Evolutionary conservation across 2,329 filamentous ascomycete genomes (phyloP).

Genomic region (Diaporthe sp.): DNA sequence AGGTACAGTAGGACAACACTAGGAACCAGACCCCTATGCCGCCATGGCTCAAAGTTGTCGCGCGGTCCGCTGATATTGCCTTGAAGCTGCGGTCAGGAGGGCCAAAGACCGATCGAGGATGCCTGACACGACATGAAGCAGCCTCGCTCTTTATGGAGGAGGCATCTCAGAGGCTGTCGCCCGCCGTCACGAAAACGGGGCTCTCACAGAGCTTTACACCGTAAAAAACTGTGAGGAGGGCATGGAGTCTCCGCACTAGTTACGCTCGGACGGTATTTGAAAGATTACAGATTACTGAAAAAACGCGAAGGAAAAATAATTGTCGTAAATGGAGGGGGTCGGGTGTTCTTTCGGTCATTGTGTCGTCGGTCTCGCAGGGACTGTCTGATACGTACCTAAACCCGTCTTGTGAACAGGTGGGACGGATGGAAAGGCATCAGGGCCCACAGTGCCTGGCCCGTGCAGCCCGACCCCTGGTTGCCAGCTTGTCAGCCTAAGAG

Average conservation of each 20-base stretch:
- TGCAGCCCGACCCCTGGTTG: not conserved
- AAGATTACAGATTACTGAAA: not conserved
- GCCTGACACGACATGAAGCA: not conserved
- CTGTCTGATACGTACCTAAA: no score
- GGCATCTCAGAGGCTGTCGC: not conserved
- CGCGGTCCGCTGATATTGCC: not conserved
- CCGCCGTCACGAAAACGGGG: not conserved
- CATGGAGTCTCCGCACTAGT: not conserved
- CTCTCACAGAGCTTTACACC: not conserved
- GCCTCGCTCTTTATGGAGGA: not conserved
- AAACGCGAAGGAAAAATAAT: not conserved
- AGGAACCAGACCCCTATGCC: not conserved
- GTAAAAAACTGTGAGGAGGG: no score
- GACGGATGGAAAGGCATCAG: not conserved
- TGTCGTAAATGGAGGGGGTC: not conserved
- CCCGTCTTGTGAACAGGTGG: not conserved
- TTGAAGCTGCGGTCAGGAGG: not conserved
- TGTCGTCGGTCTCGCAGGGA: not conserved
- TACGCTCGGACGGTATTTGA: not conserved
- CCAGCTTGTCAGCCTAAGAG: not conserved
- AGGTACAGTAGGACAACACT: not conserved
- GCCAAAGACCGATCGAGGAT: not conserved
- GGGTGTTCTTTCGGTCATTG: not conserved
- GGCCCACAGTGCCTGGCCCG: not conserved
- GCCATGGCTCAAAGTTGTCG: not conserved